A percentile compares a stretch with the other conserved stretches of the same genome.
Conservation (phyloP, 441 rosid species). For the Adansonia madagascariensis region DNA sequence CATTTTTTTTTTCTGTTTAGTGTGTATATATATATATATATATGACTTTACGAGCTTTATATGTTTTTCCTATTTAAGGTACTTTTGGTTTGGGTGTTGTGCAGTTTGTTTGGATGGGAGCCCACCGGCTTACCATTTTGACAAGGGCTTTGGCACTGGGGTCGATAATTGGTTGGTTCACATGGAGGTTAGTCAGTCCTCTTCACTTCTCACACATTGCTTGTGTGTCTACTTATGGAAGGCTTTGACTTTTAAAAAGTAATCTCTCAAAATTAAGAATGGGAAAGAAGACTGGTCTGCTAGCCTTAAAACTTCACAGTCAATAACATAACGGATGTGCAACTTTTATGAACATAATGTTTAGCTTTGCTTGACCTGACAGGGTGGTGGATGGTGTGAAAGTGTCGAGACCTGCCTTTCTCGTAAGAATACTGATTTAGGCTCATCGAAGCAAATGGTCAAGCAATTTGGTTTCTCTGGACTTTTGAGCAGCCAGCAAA, state of each 20-base stretch:
- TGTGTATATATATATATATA: no score
- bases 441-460: constrained; percentile 68
- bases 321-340: not conserved
- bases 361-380: constrained; percentile 1
- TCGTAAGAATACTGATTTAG: constrained; percentile 55
- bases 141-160: constrained; percentile 58
- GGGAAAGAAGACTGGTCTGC: not conserved
- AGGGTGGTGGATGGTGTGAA: constrained; percentile 96
- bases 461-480: constrained; percentile 77
- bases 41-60: not conserved
- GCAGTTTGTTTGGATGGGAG: constrained; percentile 73
- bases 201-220: not conserved
- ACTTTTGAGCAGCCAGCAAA: constrained; percentile 55
- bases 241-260: not conserved
- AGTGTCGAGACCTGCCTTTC: constrained; percentile 46
- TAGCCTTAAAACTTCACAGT: not conserved
- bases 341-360: not conserved
- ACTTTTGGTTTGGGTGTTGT: not conserved
- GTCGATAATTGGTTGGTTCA: constrained; percentile 55
- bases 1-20: not conserved
- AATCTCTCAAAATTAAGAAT: not conserved
- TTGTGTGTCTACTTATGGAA: not conserved
- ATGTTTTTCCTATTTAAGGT: not conserved
- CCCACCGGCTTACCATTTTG: constrained; percentile 61
- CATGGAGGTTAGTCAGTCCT: constrained; percentile 53